These are phyloP conservation scores for Ceratocystis lukuohia DNA, from an alignment of 2,329 filamentous ascomycete genomes.

Conservation along the genomic window DNA sequence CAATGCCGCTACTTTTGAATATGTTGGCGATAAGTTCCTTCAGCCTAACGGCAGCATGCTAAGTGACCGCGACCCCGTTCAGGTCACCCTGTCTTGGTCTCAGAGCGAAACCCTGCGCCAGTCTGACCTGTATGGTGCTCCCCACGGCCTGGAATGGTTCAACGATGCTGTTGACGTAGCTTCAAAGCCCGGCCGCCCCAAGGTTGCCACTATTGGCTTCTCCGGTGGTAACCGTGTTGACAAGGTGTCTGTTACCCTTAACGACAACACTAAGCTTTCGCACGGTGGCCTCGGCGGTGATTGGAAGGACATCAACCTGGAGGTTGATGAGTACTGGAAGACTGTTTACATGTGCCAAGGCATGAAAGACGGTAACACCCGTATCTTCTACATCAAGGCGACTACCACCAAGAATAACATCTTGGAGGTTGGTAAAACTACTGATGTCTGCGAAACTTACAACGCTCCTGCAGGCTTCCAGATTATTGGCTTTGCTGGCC, in stretches of 20 bases:
- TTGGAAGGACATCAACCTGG: slow-evolving; percentile 18
- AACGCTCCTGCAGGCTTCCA: slow-evolving; percentile 36
- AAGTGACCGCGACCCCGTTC: slow-evolving; percentile 51
- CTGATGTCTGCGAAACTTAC: slow-evolving; percentile 34
- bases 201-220: slow-evolving; percentile 32
- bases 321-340: slow-evolving; percentile 35
- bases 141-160: slow-evolving; percentile 38
- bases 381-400: slow-evolving; percentile 43
- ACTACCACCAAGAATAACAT: slow-evolving; percentile 37
- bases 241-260: slow-evolving; percentile 34
- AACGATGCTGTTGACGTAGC: slow-evolving; percentile 36
- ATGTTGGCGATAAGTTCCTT: slow-evolving; percentile 43
- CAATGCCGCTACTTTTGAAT: slow-evolving; percentile 37
- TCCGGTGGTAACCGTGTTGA: slow-evolving; percentile 38
- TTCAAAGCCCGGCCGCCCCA: slow-evolving; percentile 25
- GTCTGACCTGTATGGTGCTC: slow-evolving; percentile 36
- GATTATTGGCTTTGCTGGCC: slow-evolving; percentile 42
- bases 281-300: slow-evolving; percentile 43
- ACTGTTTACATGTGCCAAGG: slow-evolving; percentile 38
- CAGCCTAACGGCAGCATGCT: slow-evolving; percentile 44
- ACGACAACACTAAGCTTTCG: slow-evolving; percentile 34
- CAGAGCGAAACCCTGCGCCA: slow-evolving; percentile 30
- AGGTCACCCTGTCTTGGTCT: slow-evolving; percentile 38
- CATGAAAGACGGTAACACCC: slow-evolving; percentile 32
- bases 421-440: slow-evolving; percentile 33